These are phyloP conservation scores for Diaporthe citriasiana DNA, from an alignment of 2,329 filamentous ascomycete genomes.

Conservation along the genomic window DNA sequence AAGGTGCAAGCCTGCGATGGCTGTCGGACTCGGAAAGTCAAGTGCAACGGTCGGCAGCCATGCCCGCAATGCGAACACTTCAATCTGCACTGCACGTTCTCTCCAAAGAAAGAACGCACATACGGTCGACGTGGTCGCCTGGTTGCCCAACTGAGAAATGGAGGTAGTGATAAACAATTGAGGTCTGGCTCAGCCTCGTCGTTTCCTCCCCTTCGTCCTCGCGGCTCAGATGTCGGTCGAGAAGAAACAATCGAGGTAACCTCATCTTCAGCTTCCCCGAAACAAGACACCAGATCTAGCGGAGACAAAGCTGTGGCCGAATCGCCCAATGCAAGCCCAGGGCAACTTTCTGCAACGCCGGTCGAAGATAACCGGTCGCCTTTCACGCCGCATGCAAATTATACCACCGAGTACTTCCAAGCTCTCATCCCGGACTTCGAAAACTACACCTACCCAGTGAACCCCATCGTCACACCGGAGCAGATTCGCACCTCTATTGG, in stretches of 20 bases:
- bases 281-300: neutral
- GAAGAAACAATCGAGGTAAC: neutral
- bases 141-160: constrained; percentile 4
- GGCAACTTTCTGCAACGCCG: neutral
- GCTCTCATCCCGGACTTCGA: constrained; percentile 60
- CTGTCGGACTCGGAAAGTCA: constrained; percentile 45
- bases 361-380: neutral
- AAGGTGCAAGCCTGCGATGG: constrained; percentile 41
- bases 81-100: constrained; percentile 61
- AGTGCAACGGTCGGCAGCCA: constrained; percentile 55
- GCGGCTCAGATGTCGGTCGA: neutral
- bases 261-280: neutral
- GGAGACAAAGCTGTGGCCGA: neutral
- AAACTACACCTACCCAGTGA: constrained; percentile 60
- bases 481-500: constrained; percentile 54
- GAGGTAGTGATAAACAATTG: neutral
- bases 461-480: constrained; percentile 58
- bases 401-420: constrained; percentile 52
- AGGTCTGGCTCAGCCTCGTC: constrained; percentile 3
- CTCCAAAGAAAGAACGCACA: constrained; percentile 52
- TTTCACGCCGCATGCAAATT: neutral
- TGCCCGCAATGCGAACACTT: constrained; percentile 60
- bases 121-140: constrained; percentile 9
- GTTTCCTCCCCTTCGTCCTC: constrained; percentile 7
- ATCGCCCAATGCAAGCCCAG: neutral